Conservation (phyloP, 257 asterid species). For the Leonotis leonurus region DNA sequence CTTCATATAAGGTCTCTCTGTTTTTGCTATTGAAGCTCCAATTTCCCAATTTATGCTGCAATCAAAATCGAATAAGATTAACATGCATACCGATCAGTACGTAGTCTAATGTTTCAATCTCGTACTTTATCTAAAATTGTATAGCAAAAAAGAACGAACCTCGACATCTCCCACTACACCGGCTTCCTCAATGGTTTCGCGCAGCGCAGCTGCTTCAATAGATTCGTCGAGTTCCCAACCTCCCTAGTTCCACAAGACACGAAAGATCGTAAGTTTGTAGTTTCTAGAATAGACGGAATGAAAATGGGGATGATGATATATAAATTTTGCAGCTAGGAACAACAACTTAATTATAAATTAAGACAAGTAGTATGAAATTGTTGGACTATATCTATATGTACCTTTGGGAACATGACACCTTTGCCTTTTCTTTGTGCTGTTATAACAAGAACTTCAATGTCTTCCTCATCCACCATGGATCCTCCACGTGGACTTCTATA, state of each 20-base stretch:
- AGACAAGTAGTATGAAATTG: neutral
- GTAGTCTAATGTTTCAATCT: neutral
- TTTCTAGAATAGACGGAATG: neutral
- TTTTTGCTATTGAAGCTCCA: slow-evolving; percentile 64
- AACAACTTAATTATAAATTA: too few species aligned
- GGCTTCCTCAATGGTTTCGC: slow-evolving; percentile 87
- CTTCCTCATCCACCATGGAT: slow-evolving; percentile 45
- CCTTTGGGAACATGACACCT: slow-evolving; percentile 90
- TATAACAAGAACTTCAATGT: slow-evolving; percentile 69
- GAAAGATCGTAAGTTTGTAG: neutral
- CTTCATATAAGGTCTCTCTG: slow-evolving; percentile 43
- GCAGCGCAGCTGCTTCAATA: slow-evolving; percentile 57
- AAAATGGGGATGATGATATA: too few species aligned
- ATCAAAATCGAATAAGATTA: neutral
- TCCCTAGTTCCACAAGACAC: slow-evolving; percentile 38
- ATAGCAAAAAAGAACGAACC: slow-evolving; percentile 32
- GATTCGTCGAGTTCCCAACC: slow-evolving; percentile 84
- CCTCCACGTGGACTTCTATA: slow-evolving; percentile 28
- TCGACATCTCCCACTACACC: slow-evolving; percentile 72
- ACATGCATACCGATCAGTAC: neutral
- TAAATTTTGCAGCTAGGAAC: too few species aligned
- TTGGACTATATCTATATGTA: slow-evolving; percentile 4
- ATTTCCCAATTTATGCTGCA: slow-evolving; percentile 52
- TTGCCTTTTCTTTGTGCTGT: slow-evolving; percentile 76
- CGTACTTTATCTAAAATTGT: neutral